A percentile compares a stretch with the other conserved stretches of the same genome.
phyloP scores from a whole-genome alignment of 805 yeast species.

The Saturnispora silvae region DNA sequence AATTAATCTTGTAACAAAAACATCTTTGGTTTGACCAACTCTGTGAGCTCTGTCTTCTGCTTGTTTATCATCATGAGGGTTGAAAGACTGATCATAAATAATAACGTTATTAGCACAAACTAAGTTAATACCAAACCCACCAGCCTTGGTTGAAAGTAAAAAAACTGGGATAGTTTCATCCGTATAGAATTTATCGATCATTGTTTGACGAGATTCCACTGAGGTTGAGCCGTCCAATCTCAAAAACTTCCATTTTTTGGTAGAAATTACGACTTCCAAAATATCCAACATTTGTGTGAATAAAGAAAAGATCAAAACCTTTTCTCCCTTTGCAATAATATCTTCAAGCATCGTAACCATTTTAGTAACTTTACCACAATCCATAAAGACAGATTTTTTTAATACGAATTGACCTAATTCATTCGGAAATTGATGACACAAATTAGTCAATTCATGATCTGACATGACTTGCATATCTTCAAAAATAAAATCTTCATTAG shows the following conservation, averaged over 20 bases:
- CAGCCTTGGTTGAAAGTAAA: constrained; percentile 88
- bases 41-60: constrained; percentile 98
- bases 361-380: constrained; percentile 65
- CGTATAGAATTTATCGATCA: constrained; percentile 82
- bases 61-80: constrained; percentile 97
- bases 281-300: constrained; percentile 91
- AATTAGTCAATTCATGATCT: constrained; percentile 72
- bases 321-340: constrained; percentile 46
- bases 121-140: constrained; percentile 96
- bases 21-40: constrained; percentile 37
- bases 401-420: constrained; percentile 46
- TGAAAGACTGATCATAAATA: constrained; percentile 87
- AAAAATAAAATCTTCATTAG: constrained; percentile 63
- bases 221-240: constrained; percentile 90
- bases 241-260: constrained; percentile 56
- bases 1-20: constrained; percentile 65
- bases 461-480: constrained; percentile 96
- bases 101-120: constrained; percentile 91
- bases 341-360: constrained; percentile 47
- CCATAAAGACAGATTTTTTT: constrained; percentile 38
- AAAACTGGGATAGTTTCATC: constrained; percentile 78
- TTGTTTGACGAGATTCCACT: constrained; percentile 85
- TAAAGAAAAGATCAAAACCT: constrained; percentile 76
- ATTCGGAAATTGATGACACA: constrained; percentile 66
- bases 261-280: constrained; percentile 61